These are phyloP conservation scores for Venustampulla echinocandica DNA, from an alignment of 495 filamentous ascomycete species.

Conservation along the genomic window DNA sequence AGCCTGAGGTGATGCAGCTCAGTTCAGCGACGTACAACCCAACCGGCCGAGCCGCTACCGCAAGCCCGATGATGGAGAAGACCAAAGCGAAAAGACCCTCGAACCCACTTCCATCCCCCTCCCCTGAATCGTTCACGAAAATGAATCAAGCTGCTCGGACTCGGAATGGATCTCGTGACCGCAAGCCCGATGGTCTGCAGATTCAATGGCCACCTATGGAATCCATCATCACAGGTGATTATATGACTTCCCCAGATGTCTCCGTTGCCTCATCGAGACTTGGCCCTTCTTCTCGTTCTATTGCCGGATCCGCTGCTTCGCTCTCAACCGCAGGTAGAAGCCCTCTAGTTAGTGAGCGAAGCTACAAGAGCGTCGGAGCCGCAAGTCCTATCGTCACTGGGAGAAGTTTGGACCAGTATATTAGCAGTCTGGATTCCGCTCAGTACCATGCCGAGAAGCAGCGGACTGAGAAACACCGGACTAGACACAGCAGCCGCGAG, in stretches of 20 bases:
- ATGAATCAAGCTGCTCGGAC: conserved; percentile 45
- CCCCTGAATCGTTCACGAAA: conserved; percentile 31
- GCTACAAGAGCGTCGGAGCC: conserved; percentile 27
- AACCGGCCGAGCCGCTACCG: conserved; percentile 34
- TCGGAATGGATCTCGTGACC: conserved; percentile 65
- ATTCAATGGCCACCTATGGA: conserved; percentile 58
- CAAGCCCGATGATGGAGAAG: conserved; percentile 42
- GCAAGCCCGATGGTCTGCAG: conserved; percentile 76
- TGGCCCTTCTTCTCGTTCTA: conserved; percentile 38
- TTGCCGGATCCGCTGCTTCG: conserved; percentile 35
- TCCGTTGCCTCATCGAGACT: conserved; percentile 34
- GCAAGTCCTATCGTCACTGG: conserved; percentile 42
- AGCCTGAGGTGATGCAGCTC: conserved; percentile 32
- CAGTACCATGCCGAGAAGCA: conserved; percentile 50
- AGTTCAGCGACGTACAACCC: conserved; percentile 45
- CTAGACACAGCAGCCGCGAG: conserved; percentile 50
- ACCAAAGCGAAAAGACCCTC: conserved; percentile 21
- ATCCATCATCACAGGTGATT: conserved; percentile 38
- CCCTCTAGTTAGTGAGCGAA: conserved; percentile 38
- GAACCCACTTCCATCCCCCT: conserved; percentile 43
- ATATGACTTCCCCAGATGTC: conserved; percentile 38
- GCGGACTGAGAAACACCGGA: conserved; percentile 41
- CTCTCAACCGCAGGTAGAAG: conserved; percentile 40
- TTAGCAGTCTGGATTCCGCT: conserved; percentile 75
- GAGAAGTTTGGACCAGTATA: conserved; percentile 74